Conservation (phyloP, 345 rosid species). For the Mallotus nudiflorus region DNA sequence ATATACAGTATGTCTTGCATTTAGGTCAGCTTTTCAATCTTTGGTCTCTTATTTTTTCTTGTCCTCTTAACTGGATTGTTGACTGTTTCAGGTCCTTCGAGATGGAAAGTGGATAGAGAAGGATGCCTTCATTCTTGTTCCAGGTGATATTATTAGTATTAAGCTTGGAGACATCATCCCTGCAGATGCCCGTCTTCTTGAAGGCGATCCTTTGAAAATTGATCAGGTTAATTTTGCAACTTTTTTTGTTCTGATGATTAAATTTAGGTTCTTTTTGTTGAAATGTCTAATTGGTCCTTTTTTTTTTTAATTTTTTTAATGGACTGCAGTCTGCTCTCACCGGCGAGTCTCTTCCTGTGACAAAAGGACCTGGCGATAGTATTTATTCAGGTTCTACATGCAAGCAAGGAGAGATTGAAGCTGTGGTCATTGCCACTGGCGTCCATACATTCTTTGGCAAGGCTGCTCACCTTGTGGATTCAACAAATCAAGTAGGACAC, state of each 20-base stretch:
- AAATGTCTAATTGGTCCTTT: not conserved
- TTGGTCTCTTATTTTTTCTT: not conserved
- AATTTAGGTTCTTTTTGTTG: not conserved
- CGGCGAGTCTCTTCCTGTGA: constrained; percentile 90
- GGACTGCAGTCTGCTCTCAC: constrained; percentile 64
- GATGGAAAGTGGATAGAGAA: constrained; percentile 65
- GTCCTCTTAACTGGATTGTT: not conserved
- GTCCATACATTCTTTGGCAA: constrained; percentile 91
- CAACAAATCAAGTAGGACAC: constrained; percentile 91
- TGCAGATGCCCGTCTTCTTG: constrained; percentile 71
- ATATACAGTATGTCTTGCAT: too few species aligned
- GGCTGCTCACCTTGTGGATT: constrained; percentile 90
- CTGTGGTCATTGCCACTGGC: constrained; percentile 86
- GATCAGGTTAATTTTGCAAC: constrained; percentile 48
- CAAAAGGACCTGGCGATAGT: constrained; percentile 78
- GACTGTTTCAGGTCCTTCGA: constrained; percentile 44
- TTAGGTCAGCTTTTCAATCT: constrained; percentile 2
- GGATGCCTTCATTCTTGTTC: constrained; percentile 65
- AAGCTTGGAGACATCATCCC: constrained; percentile 74
- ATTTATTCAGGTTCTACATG: constrained; percentile 90
- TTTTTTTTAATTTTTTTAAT: too few species aligned
- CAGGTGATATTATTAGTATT: constrained; percentile 67
- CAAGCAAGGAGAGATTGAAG: constrained; percentile 93
- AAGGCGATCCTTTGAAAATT: constrained; percentile 67
- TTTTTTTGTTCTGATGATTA: not conserved